Conservation (phyloP, 2,329 filamentous ascomycete genomes). For the Myriosclerotinia scirpicola region DNA sequence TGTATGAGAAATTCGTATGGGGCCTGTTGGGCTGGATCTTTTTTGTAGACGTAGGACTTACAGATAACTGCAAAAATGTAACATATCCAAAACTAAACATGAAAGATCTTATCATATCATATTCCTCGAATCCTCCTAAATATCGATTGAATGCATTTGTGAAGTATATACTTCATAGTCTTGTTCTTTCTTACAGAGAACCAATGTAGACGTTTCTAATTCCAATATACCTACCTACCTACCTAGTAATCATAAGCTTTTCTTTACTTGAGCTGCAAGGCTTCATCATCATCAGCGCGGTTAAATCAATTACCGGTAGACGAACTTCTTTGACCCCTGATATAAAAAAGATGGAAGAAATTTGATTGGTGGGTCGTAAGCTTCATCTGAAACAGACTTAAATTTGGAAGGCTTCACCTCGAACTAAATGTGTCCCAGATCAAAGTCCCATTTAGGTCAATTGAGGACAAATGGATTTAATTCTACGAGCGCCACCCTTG, state of each 20-base stretch:
- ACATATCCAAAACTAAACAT: background rate
- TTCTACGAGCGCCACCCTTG: constrained; percentile 9
- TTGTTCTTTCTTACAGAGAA: background rate
- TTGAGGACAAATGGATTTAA: constrained; percentile 12
- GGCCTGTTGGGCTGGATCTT: background rate
- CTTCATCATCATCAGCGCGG: constrained; percentile 8
- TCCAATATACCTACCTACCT: background rate
- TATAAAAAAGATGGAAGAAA: background rate
- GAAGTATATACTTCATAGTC: background rate
- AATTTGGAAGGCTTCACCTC: constrained; percentile 15
- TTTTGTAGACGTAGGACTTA: background rate
- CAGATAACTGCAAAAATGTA: background rate
- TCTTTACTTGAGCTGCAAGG: background rate
- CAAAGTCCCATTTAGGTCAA: constrained; percentile 7
- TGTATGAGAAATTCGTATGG: constrained; percentile 1
- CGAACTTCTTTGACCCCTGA: constrained; percentile 12
- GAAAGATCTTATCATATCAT: background rate
- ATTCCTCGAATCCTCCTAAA: background rate
- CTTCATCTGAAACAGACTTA: constrained; percentile 22
- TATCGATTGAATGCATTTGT: background rate
- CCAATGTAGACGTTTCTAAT: background rate
- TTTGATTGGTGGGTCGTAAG: constrained; percentile 20
- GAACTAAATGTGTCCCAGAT: constrained; percentile 19
- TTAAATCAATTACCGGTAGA: constrained; percentile 23
- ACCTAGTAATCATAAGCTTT: background rate